Evolutionary conservation across 1,284 basidiomycete species (phyloP), one percentile per base, ranked within the genome.

Genomic region (Heterobasidion irregulare): DNA sequence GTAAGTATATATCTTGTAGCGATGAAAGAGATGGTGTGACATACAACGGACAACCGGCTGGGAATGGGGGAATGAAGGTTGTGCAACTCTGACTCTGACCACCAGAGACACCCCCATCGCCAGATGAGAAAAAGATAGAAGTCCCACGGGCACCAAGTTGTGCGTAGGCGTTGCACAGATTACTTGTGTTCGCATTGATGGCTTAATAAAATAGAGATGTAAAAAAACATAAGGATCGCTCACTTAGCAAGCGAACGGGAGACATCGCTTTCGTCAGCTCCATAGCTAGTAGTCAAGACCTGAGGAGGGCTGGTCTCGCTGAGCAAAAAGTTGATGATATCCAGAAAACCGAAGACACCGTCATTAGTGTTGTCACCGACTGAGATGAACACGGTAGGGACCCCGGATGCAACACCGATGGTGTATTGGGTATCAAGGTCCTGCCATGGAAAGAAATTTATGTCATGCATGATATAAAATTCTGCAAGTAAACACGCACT

Each of bases 61-160:
- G 86, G 77, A 90, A 89, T 0, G 68, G 73, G 13, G 86, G 84
- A 57, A 86, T 76, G 76, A 89, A 89, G 13, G 79, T 79, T 3
- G 60, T 55, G 67, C 84, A 86, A 57, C 74, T 66, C n/a, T 79
- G 79, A 32, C 12, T 35, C 43, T 57, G 53, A 16, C 50, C 51
- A 36, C 73, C 78, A 32, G 84, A 84, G 34, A 89, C 83, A 56
- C 85, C 85, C 52, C 66, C 69, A 59, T 84, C 86, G 54, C 86
- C 86, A 52, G 81, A 83, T 10, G 81, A 78, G 70, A 83, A 86
- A 61, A 89, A 72, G 34, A 83, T 71, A 16, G 79, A 81, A 9
- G 75, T 76, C 33, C 86, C 86, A 33, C 78, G 74, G 6, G 77
- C 72, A 13, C 83, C 83, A 50, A 89, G 77, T 57, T 81, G 75